Percentiles rank a stretch among this genome's conserved stretches.
phyloP scores from a whole-genome alignment of 495 filamentous ascomycete species.

The Tuber aestivum region DNA sequence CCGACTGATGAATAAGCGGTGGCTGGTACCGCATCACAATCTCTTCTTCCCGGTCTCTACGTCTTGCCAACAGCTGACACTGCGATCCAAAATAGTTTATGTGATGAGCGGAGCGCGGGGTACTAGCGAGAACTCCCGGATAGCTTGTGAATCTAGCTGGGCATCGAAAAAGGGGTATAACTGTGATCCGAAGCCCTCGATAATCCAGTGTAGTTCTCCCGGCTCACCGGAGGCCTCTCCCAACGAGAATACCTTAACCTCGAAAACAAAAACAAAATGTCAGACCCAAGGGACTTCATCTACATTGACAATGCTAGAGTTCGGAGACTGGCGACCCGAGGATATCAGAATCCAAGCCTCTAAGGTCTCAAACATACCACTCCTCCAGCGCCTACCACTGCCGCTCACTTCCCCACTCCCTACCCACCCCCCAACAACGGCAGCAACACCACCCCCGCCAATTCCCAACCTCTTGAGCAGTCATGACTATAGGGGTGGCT shows the following conservation, averaged over 20 bases:
- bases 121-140: background rate
- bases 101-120: background rate
- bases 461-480: slow-evolving; percentile 43
- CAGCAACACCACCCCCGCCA: slow-evolving; percentile 6
- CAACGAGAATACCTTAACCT: background rate
- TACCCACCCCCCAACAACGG: background rate
- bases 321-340: slow-evolving; percentile 43
- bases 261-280: background rate
- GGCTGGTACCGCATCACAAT: too few species aligned
- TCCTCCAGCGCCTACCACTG: slow-evolving; percentile 34
- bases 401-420: background rate
- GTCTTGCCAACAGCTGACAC: background rate
- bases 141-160: background rate
- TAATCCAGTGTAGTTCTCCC: background rate
- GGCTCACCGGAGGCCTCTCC: background rate
- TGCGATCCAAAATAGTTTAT: background rate
- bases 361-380: slow-evolving; percentile 46
- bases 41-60: background rate
- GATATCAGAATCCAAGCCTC: slow-evolving; percentile 40
- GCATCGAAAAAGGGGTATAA: background rate
- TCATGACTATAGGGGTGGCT: slow-evolving; percentile 48
- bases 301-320: slow-evolving; percentile 43
- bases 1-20: too few species aligned
- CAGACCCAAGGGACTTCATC: slow-evolving; percentile 16
- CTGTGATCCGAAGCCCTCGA: background rate